A percentile compares a stretch with the other conserved stretches of the same genome.
phyloP scores from a whole-genome alignment of 805 yeast species.

The Metschnikowia picachoensis region DNA sequence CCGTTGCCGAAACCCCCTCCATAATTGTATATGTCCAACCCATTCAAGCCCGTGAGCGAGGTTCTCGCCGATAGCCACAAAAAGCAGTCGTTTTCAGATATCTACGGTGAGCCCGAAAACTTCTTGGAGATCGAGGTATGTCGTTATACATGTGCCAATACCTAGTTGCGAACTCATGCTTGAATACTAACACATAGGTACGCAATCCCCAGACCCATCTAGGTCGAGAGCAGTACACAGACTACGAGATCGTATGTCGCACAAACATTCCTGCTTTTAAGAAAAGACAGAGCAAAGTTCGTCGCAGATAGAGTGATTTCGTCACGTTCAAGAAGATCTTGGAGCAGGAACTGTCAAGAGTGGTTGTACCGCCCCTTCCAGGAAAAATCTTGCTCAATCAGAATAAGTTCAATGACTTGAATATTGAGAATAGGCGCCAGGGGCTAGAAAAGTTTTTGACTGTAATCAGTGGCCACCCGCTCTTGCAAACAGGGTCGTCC shows the following conservation, averaged over 20 bases:
- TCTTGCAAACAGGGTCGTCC: constrained; percentile 80
- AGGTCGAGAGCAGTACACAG: constrained; percentile 73
- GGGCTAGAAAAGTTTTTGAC: constrained; percentile 78
- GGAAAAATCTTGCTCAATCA: constrained; percentile 71
- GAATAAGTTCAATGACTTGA: constrained; percentile 75
- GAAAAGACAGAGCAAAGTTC: constrained; percentile 57
- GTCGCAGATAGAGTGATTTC: constrained; percentile 88
- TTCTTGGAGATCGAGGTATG: constrained; percentile 85
- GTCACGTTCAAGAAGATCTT: constrained; percentile 72
- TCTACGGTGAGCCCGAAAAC: constrained; percentile 93
- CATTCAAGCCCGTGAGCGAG: constrained; percentile 44
- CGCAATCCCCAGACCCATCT: constrained; percentile 73
- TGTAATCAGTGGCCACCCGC: constrained; percentile 88
- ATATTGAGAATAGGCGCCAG: constrained; percentile 76
- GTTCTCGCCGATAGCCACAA: constrained; percentile 37
- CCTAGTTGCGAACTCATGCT: no score
- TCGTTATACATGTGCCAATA: neutral
- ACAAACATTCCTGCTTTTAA: constrained; percentile 90
- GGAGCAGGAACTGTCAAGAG: constrained; percentile 72
- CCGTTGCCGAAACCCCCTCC: no score
- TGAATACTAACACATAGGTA: constrained; percentile 33
- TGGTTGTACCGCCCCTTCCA: constrained; percentile 82
- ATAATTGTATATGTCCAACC: constrained; percentile 24
- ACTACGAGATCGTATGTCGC: constrained; percentile 83
- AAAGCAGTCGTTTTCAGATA: constrained; percentile 67